Base-by-base conservation (phyloP, 805 yeast genomes). In the Wickerhamiella hasegawae region DNA sequence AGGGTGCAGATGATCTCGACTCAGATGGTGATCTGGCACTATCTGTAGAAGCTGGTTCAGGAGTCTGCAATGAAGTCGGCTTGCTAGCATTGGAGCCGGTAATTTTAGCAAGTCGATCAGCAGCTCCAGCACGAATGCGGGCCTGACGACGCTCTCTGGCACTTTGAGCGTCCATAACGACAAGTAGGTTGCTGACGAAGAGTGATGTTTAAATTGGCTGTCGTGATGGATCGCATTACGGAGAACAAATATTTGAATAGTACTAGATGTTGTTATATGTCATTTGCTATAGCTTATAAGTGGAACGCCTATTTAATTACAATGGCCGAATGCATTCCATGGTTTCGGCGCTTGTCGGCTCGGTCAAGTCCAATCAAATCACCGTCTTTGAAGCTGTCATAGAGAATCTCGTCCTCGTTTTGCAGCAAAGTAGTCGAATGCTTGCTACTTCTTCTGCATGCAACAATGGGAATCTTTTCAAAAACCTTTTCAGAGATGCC, bases 401-500 rank as follows among this genome's bases (percentile, higher is more conserved):
- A 77, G 14, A 84, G 57, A 4, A 66, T 60, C 30, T 69, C 44
- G 5, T 67, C 68, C 18, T 71, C 73, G 35, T 73, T 73, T 2
- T 68, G 72, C 65, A 45, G 45, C 49, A 22, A 57, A 29, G 25
- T 59, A 53, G 42, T 37, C 20, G 33, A 41, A 22, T 37, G 32
- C 18, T 45, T 35, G n/a, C 73, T 65, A 21, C 28, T 39, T 5
- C 12, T 5, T 16, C 11, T 9, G 25, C 32, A 18, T 6, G 76
- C 51, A 0, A 80, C 78, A 45, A 85, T 58, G 43, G 69, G 69
- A 22, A 85, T 70, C 49, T 79, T 82, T 16, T 75, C 75, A 49
- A 85, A 82, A 41, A 83, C 87, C 45, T 72, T 77, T 36, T 72
- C 76, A 8, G 85, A 83, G 37, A 81, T 57, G 1, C 95, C 94